A percentile compares a stretch with the other conserved stretches of the same genome.
Evolutionary conservation across 495 filamentous ascomycete species (phyloP).

Genomic region (Cryomyces minteri): DNA sequence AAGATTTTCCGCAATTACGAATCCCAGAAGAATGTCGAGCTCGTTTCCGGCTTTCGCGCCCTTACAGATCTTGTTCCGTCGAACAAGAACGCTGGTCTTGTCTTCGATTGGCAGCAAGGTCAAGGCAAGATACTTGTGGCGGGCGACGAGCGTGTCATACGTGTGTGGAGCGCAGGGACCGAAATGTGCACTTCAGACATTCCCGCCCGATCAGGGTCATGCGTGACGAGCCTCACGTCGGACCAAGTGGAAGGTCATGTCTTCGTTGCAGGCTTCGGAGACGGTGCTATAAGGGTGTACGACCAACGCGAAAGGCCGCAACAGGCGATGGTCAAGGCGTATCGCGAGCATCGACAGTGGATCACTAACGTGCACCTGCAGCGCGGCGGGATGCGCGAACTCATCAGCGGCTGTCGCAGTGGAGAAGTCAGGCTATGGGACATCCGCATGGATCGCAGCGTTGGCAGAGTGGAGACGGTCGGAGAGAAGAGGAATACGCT

Average conservation of each 20-base stretch:
- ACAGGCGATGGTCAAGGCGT: slow-evolving; percentile 80
- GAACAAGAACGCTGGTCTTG: slow-evolving; percentile 82
- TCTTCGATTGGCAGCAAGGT: slow-evolving; percentile 98
- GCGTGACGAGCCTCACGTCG: slow-evolving; percentile 86
- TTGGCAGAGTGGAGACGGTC: slow-evolving; percentile 54
- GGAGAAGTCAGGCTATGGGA: slow-evolving; percentile 96
- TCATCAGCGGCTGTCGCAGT: slow-evolving; percentile 71
- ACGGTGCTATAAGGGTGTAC: slow-evolving; percentile 90
- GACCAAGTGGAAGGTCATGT: slow-evolving; percentile 94
- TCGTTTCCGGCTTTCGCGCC: slow-evolving; percentile 85
- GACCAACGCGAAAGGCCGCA: slow-evolving; percentile 69
- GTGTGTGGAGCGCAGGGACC: slow-evolving; percentile 85
- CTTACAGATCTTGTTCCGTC: slow-evolving; percentile 82
- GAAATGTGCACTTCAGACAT: slow-evolving; percentile 92
- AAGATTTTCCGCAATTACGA: slow-evolving; percentile 89
- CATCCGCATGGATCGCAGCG: slow-evolving; percentile 60
- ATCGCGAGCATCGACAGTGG: slow-evolving; percentile 92
- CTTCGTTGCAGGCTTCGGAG: slow-evolving; percentile 90
- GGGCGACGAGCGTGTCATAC: slow-evolving; percentile 86
- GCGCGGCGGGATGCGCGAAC: slow-evolving; percentile 77
- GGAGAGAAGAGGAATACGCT: slow-evolving; percentile 59
- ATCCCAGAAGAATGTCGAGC: slow-evolving; percentile 47
- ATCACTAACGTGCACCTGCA: slow-evolving; percentile 94
- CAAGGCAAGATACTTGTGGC: slow-evolving; percentile 85
- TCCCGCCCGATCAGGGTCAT: slow-evolving; percentile 84